Conservation (phyloP, 441 rosid species). For the Adansonia grandidieri region DNA sequence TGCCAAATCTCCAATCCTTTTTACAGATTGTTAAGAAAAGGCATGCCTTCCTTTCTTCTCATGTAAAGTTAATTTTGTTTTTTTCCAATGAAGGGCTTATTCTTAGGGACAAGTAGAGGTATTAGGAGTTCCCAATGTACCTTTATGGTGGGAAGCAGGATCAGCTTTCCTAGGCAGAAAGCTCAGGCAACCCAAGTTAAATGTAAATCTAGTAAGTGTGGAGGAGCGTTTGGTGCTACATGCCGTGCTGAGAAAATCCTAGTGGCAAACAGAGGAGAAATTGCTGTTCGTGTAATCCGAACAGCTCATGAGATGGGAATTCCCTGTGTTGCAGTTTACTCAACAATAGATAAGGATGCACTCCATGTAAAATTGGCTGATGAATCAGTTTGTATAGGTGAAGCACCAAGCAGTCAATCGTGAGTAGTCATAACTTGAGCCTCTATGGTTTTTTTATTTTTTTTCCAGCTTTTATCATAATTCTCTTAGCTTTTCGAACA, state of each 20-base stretch:
- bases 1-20: background rate
- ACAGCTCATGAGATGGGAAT: slow-evolving; percentile 97
- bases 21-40: background rate
- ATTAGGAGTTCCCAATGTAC: slow-evolving; percentile 67
- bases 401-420: slow-evolving; percentile 98
- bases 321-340: slow-evolving; percentile 99
- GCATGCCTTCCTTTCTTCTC: background rate
- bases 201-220: slow-evolving; percentile 40
- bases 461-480: background rate
- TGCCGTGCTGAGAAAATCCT: slow-evolving; percentile 83
- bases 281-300: slow-evolving; percentile 94
- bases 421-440: slow-evolving; percentile 41
- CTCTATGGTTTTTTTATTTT: slow-evolving; percentile 13
- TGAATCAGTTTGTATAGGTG: slow-evolving; percentile 95
- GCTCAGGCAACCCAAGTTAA: slow-evolving; percentile 43
- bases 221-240: slow-evolving; percentile 60
- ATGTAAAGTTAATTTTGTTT: background rate
- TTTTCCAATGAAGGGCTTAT: slow-evolving; percentile 53
- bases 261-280: slow-evolving; percentile 95
- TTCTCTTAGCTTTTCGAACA: slow-evolving; percentile 4
- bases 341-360: slow-evolving; percentile 94
- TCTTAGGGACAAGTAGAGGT: slow-evolving; percentile 45
- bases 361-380: slow-evolving; percentile 95
- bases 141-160: slow-evolving; percentile 50
- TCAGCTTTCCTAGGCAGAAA: slow-evolving; percentile 60